Conservation (phyloP, 768 basidiomycete genomes). For the Tylopilus sp. region DNA sequence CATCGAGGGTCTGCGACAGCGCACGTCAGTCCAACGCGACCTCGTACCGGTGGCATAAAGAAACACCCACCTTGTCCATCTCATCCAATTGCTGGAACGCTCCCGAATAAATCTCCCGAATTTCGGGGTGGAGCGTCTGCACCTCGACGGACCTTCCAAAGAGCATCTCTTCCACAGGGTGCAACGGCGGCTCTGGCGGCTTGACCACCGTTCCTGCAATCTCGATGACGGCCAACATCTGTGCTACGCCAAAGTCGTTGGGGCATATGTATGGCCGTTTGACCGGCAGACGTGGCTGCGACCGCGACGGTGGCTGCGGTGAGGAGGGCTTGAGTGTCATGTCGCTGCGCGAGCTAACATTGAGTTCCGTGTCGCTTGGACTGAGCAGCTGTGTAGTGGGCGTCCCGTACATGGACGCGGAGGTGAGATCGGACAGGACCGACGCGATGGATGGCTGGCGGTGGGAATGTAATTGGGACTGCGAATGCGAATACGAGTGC, state of each 20-base stretch:
- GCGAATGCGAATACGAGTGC: constrained; percentile 6
- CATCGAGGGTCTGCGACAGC: constrained; percentile 24
- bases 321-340: constrained; percentile 26
- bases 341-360: neutral
- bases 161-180: constrained; percentile 69
- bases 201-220: constrained; percentile 45
- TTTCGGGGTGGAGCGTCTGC: constrained; percentile 63
- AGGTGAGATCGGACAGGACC: constrained; percentile 57
- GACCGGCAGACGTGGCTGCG: constrained; percentile 12
- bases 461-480: constrained; percentile 24
- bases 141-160: constrained; percentile 66
- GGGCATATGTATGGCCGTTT: constrained; percentile 54
- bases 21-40: neutral
- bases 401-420: constrained; percentile 46
- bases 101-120: constrained; percentile 66
- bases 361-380: constrained; percentile 19
- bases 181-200: constrained; percentile 37
- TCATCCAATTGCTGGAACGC: constrained; percentile 75
- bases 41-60: too few relatives aligned
- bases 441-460: constrained; percentile 74
- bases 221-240: constrained; percentile 89
- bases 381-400: constrained; percentile 31
- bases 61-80: constrained; percentile 63
- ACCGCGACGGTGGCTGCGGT: neutral
- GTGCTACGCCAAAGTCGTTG: constrained; percentile 82